phyloP scores from a whole-genome alignment of 306 rosid species.

The Sechiopsis laciniata region DNA sequence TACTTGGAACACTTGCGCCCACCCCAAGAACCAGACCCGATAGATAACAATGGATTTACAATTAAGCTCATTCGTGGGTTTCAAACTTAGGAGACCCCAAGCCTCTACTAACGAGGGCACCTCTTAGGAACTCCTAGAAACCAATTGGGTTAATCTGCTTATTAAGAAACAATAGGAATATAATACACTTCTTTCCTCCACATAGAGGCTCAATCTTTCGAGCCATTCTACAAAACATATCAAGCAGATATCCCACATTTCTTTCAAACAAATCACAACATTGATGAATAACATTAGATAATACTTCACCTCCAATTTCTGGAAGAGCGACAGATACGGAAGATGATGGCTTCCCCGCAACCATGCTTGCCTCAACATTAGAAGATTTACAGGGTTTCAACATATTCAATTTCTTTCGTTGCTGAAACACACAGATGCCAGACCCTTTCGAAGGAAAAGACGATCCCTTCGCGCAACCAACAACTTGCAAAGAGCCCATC shows the following conservation, averaged over 20 bases:
- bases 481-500: slow-evolving; percentile 61
- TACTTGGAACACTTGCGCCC: too few species aligned
- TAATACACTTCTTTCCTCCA: background rate
- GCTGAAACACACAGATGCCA: slow-evolving; percentile 27
- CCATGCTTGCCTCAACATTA: slow-evolving; percentile 43
- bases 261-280: background rate
- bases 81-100: too few species aligned
- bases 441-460: slow-evolving; percentile 32
- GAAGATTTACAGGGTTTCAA: slow-evolving; percentile 44
- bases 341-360: slow-evolving; percentile 44
- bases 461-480: slow-evolving; percentile 41
- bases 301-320: slow-evolving; percentile 50
- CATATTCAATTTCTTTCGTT: slow-evolving; percentile 28
- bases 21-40: too few species aligned
- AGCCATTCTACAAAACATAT: background rate
- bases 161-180: background rate
- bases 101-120: too few species aligned
- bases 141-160: background rate
- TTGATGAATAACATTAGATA: background rate
- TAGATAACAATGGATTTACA: too few species aligned
- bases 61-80: too few species aligned
- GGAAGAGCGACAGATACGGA: slow-evolving; percentile 40
- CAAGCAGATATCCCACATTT: background rate
- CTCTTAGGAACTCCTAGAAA: background rate
- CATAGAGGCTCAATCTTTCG: background rate